Evolutionary conservation across 768 basidiomycete species (phyloP).

Genomic region (Lentinus brumalis): DNA sequence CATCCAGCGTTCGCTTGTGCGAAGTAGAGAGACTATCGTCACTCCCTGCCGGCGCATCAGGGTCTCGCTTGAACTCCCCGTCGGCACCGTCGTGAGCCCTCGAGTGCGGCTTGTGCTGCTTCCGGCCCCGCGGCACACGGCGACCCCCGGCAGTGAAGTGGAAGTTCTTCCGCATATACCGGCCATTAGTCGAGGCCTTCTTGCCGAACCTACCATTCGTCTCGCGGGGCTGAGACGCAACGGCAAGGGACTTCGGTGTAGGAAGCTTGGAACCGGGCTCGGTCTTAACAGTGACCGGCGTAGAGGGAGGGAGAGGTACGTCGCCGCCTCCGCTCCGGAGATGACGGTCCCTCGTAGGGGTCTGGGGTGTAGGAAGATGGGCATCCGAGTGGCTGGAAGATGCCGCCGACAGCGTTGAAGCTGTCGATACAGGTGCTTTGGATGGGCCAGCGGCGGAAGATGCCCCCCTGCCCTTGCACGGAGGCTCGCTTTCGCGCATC

Average conservation of each 20-base stretch:
- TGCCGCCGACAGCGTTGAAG: slow-evolving; percentile 6
- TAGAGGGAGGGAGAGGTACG: not conserved
- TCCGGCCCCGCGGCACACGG: slow-evolving; percentile 4
- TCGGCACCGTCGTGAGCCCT: slow-evolving; percentile 2
- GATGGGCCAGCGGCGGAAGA: not conserved
- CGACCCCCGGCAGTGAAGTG: slow-evolving; percentile 22
- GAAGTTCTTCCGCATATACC: slow-evolving; percentile 41
- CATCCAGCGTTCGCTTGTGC: slow-evolving; percentile 12
- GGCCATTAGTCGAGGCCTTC: slow-evolving; percentile 53
- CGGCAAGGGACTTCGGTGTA: slow-evolving; percentile 46
- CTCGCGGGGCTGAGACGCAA: slow-evolving; percentile 59
- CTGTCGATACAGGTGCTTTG: slow-evolving; percentile 18
- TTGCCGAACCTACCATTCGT: slow-evolving; percentile 69
- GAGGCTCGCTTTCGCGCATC: slow-evolving; percentile 33
- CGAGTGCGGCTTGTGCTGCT: slow-evolving; percentile 3
- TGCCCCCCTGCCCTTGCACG: slow-evolving; percentile 13
- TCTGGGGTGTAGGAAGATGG: slow-evolving; percentile 10
- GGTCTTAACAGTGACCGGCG: not conserved
- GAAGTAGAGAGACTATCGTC: slow-evolving; percentile 4
- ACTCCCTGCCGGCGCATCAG: slow-evolving; percentile 1
- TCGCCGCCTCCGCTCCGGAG: slow-evolving; percentile 1
- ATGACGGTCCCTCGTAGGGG: slow-evolving; percentile 17
- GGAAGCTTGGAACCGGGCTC: slow-evolving; percentile 18
- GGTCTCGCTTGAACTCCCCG: not conserved
- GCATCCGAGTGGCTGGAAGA: slow-evolving; percentile 6